phyloP scores from a whole-genome alignment of 2,329 filamentous ascomycete genomes.

The Pyricularia grisea region DNA sequence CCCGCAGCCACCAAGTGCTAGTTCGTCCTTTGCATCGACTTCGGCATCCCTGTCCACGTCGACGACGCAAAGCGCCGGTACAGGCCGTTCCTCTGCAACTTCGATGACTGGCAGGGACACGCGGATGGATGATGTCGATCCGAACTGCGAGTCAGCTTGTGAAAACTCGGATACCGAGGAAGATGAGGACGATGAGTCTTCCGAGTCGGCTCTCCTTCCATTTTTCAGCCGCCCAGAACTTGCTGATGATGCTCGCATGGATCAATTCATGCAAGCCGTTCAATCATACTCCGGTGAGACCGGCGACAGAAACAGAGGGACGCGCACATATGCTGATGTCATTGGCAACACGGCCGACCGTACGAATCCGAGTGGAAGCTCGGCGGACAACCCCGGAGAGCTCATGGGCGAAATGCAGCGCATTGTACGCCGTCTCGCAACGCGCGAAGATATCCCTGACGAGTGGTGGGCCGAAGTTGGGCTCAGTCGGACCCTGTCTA shows the following conservation, averaged over 20 bases:
- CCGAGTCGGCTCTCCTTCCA: neutral
- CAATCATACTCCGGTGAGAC: neutral
- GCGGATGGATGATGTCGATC: constrained; percentile 25
- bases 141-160: constrained; percentile 40
- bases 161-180: constrained; percentile 47
- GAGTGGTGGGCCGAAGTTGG: constrained; percentile 72
- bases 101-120: constrained; percentile 31
- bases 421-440: constrained; percentile 61
- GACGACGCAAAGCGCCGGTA: constrained; percentile 28
- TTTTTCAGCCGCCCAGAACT: constrained; percentile 13
- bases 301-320: constrained; percentile 1
- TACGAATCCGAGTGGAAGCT: neutral
- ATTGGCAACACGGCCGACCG: constrained; percentile 20
- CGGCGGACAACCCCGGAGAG: constrained; percentile 23
- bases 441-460: constrained; percentile 68
- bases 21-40: constrained; percentile 72
- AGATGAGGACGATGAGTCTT: constrained; percentile 28
- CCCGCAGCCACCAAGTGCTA: constrained; percentile 66
- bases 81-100: constrained; percentile 33
- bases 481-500: constrained; percentile 48
- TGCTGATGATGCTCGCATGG: constrained; percentile 6
- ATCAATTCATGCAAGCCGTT: neutral
- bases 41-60: constrained; percentile 38
- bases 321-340: constrained; percentile 34
- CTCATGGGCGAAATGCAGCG: constrained; percentile 53